A percentile compares a stretch with the other conserved stretches of the same genome.
Conservation (phyloP, 495 filamentous ascomycete species). For the Staphylotrichum longicolle region DNA sequence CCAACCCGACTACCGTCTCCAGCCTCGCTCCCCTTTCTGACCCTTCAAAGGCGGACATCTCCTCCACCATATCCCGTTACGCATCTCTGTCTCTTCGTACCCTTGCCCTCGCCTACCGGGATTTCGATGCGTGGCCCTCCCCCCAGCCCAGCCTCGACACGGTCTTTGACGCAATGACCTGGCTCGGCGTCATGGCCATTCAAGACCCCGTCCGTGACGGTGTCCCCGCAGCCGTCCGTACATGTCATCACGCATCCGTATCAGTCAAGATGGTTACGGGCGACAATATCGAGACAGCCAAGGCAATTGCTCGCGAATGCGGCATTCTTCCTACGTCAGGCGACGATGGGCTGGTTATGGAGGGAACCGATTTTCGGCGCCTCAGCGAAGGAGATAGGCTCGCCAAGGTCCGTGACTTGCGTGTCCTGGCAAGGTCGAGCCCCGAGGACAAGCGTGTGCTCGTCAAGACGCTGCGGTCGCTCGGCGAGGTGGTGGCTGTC, state of each 20-base stretch:
- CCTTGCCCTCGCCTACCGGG: constrained; percentile 76
- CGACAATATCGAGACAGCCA: constrained; percentile 75
- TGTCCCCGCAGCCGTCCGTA: background rate
- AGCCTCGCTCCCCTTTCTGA: no score
- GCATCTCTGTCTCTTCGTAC: constrained; percentile 76
- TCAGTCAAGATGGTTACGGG: constrained; percentile 83
- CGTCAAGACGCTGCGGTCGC: constrained; percentile 62
- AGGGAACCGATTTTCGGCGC: constrained; percentile 72
- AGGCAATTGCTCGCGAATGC: constrained; percentile 73
- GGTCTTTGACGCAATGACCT: constrained; percentile 46
- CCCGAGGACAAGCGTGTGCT: constrained; percentile 79
- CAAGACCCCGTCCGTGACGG: constrained; percentile 25
- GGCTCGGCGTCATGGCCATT: background rate
- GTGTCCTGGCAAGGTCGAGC: constrained; percentile 46
- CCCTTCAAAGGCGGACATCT: constrained; percentile 39
- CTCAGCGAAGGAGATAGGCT: constrained; percentile 65
- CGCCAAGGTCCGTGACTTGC: constrained; percentile 60
- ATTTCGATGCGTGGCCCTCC: constrained; percentile 73
- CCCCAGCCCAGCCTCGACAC: constrained; percentile 60
- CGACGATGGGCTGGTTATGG: constrained; percentile 52
- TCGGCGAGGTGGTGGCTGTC: constrained; percentile 72
- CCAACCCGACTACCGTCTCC: constrained; percentile 49
- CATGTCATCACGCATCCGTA: constrained; percentile 44
- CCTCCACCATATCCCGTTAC: constrained; percentile 64
- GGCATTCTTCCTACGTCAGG: constrained; percentile 26